Base-by-base conservation (phyloP, 1,284 basidiomycete species). In the Volvariella surrecta region DNA sequence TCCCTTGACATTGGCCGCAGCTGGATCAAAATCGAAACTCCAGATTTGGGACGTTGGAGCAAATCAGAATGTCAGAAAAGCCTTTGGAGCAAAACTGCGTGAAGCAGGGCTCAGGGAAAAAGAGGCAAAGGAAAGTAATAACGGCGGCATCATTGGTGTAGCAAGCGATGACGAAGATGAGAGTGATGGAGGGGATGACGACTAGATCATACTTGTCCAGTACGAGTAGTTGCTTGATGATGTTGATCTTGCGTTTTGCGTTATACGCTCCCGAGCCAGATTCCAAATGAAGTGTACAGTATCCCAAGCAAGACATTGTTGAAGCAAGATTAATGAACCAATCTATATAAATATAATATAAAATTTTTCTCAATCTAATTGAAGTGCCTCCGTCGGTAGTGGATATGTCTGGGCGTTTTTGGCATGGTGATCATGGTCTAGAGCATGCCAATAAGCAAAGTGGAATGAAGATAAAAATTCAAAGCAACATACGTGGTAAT, bases 11-110 rank as follows among this genome's bases (percentile, higher is more conserved):
- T 62, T 99, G 37, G 95, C 94, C 1, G 94, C 91, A 1, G 96
- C 88, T 10, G 96, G 96, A 3, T 92, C 89, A 4, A 88, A 89
- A 54, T 95, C 90, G 2, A 90, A 86, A 54, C 62, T 99, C 3
- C 93, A 98, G 58, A 74, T 99, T 8, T 99, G 96, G 92, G 94
- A 99, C 53, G 74, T 91, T 28, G 86, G 80, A 11, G 73, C 82
- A 3, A 93, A 89, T 54, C 63, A 71, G 13, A 85, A 86, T 19
- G 88, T 77, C 3, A 70, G 89, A 40, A 91, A 88, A 58, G 79
- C 82, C 1, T 89, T 95, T 48, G 79, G 76, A 0, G 61, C 73
- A 6, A 87, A 92, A 58, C 63, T 94, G 20, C 71, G 73, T 16
- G 74, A 77, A 49, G 79, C 82, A 7, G 88, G 90, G 1, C 72